Conservation (phyloP, 257 asterid genomes). For the Cynanchum wilfordii region DNA sequence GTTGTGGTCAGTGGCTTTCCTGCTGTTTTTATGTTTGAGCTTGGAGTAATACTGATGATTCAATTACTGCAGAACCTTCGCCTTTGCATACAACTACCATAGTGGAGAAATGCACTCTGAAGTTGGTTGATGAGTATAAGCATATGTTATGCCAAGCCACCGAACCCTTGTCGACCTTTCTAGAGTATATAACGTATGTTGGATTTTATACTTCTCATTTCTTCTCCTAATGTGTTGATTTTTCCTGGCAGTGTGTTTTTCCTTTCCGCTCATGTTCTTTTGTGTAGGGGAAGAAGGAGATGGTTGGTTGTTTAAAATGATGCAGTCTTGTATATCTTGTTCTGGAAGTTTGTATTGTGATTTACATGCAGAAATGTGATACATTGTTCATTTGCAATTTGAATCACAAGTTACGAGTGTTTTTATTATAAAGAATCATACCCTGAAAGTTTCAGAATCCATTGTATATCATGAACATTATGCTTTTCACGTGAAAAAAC, state of each 20-base stretch:
- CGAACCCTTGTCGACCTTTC: slow-evolving; percentile 78
- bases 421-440: not conserved
- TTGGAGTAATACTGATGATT: slow-evolving; percentile 14
- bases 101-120: slow-evolving; percentile 96
- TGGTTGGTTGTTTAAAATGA: not conserved
- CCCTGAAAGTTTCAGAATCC: not conserved
- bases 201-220: not conserved
- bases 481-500: not conserved
- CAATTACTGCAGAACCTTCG: slow-evolving; percentile 67
- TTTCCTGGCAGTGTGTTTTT: not conserved
- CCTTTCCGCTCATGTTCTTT: too few species aligned
- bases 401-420: not conserved
- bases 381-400: not conserved
- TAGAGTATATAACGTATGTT: slow-evolving; percentile 78
- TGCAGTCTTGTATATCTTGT: not conserved
- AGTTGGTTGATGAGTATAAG: slow-evolving; percentile 83
- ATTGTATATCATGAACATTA: not conserved
- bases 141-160: slow-evolving; percentile 94
- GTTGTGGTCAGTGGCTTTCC: not conserved
- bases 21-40: not conserved
- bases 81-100: slow-evolving; percentile 89
- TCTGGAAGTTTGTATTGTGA: not conserved
- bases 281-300: not conserved
- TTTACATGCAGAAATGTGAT: not conserved
- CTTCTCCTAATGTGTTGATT: slow-evolving; percentile 4